Conservation (phyloP, 371 early-diverging fungal species). For the Mucor plumbeus region DNA sequence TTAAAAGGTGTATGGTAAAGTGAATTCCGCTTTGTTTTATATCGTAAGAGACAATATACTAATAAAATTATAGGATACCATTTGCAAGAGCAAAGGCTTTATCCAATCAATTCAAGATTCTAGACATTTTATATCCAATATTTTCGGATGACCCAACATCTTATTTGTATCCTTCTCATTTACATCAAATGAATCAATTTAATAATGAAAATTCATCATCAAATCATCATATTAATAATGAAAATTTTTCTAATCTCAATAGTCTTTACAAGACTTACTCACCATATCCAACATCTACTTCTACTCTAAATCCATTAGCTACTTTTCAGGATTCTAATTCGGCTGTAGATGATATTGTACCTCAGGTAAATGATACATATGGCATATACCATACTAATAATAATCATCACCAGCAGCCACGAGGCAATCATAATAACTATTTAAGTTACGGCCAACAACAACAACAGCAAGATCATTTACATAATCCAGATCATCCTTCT, state of each 20-base stretch:
- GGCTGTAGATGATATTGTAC: not conserved
- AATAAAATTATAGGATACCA: conserved; percentile 52
- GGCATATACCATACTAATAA: conserved; percentile 4
- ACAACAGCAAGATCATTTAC: not conserved
- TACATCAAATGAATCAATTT: conserved; percentile 20
- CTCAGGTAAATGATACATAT: not conserved
- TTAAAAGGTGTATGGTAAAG: conserved; percentile 79
- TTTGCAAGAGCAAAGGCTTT: conserved; percentile 66
- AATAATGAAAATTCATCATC: conserved; percentile 11
- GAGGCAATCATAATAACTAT: not conserved
- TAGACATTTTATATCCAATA: conserved; percentile 68
- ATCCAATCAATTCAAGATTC: conserved; percentile 66
- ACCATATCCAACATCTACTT: not conserved
- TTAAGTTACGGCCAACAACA: not conserved
- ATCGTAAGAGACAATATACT: not conserved
- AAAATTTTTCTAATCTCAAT: not conserved
- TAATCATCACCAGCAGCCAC: not conserved
- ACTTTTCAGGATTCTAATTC: conserved; percentile 3
- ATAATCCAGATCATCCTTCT: too few relatives aligned
- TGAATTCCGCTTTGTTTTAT: not conserved
- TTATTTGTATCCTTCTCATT: conserved; percentile 29
- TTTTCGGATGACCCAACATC: conserved; percentile 63
- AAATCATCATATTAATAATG: not conserved
- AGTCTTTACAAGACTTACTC: not conserved
- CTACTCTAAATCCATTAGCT: not conserved